A percentile compares a stretch with the other conserved stretches of the same genome.
phyloP scores from a whole-genome alignment of 345 rosid species.

The Luvunga scandens region DNA sequence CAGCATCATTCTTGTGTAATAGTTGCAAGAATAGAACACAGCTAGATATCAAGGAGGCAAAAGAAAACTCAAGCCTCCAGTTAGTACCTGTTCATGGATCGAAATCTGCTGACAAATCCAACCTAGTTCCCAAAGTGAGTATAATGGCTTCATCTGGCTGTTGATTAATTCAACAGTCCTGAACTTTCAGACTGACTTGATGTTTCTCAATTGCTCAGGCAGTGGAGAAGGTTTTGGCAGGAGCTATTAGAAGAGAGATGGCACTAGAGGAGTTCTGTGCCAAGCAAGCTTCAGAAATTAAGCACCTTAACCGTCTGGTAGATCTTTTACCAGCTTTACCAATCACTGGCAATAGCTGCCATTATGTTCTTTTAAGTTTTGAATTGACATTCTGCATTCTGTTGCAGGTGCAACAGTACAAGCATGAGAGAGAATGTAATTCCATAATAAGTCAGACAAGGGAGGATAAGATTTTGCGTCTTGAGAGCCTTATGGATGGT shows the following conservation, averaged over 20 bases:
- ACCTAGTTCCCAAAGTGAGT: slow-evolving; percentile 81
- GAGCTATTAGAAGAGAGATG: slow-evolving; percentile 98
- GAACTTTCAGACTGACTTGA: not conserved
- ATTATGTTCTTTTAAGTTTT: slow-evolving; percentile 7
- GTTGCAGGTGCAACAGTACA: slow-evolving; percentile 91
- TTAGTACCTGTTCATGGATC: slow-evolving; percentile 57
- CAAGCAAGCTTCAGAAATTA: slow-evolving; percentile 85
- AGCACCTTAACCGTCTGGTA: slow-evolving; percentile 93
- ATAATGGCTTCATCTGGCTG: slow-evolving; percentile 1
- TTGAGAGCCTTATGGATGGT: slow-evolving; percentile 97
- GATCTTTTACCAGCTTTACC: slow-evolving; percentile 23
- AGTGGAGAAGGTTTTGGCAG: slow-evolving; percentile 92
- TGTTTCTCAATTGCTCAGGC: slow-evolving; percentile 51
- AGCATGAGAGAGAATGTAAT: slow-evolving; percentile 98
- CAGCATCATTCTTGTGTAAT: slow-evolving; percentile 47
- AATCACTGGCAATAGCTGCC: slow-evolving; percentile 1
- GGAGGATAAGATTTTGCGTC: slow-evolving; percentile 90
- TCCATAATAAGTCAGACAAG: slow-evolving; percentile 83
- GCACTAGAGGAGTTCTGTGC: slow-evolving; percentile 91
- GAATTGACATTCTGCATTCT: slow-evolving; percentile 16
- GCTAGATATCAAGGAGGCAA: slow-evolving; percentile 42
- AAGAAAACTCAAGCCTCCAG: slow-evolving; percentile 55
- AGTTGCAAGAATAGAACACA: slow-evolving; percentile 51
- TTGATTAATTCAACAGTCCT: not conserved
- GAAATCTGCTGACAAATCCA: slow-evolving; percentile 57